Evolutionary conservation across 2,329 filamentous ascomycete species (phyloP), one percentile per base, ranked within the genome.

Genomic region (Curvularia verruculosa): DNA sequence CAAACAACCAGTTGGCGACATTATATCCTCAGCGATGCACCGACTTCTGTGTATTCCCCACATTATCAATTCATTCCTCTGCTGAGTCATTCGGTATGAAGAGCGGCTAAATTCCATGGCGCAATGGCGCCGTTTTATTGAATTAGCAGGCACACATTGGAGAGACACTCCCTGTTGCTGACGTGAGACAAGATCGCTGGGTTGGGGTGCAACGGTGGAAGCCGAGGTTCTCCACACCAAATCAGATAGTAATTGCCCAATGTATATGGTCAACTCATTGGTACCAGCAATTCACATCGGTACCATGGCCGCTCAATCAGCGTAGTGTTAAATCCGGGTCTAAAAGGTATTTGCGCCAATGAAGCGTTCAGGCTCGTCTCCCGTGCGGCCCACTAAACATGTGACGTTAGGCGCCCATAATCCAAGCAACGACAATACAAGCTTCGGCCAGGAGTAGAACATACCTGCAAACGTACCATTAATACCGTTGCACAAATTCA

Each of bases 191-290:
- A 13, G 31, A 36, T 36, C 31, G 31, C 13, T n/a, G 31, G 31
- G 31, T n/a, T 15, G 15, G n/a, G 4, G 40, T 8, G 40, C 21
- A 43, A 43, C 15, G 31, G 18, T 40, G 13, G 21, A 36, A 56
- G 41, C 53, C 53, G 48, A 52, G 53, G 53, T 52, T 52, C 41
- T 23, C 53, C 48, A 56, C 53, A 41, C 23, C 26, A 4, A 47
- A 21, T 31, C 36, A 12, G 28, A 18, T 41, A 41, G 39, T 28
- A 18, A 23, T n/a, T 15, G 36, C 10, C 10, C 24, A 21, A 31
- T 15, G 29, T 41, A 37, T 37, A n/a, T 34, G 3, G 29, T 28
- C 24, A 23, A 36, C 47, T 26, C 15, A n/a, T 29, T n/a, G 13
- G 36, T 24, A 3, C 36, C 48, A 34, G 21, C 15, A n/a, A 13